Evolutionary conservation across 2,329 filamentous ascomycete genomes (phyloP), one percentile per base, ranked within the genome.

Genomic region (Remersonia thermophila): DNA sequence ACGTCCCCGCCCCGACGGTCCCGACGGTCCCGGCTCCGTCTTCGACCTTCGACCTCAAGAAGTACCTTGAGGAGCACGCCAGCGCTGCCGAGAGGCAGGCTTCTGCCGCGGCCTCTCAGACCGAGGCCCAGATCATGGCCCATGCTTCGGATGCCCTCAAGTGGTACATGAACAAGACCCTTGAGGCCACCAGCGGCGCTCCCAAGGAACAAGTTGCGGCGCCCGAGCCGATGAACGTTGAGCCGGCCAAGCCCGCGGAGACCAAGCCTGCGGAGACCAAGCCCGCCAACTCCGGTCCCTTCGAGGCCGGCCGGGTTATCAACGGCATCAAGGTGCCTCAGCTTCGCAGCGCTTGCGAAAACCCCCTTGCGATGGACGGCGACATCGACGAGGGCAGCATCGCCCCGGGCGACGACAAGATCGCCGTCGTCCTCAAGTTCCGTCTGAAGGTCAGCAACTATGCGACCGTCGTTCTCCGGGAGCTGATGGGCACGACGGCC

Each of bases 361-460:
- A 49, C 32, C 43, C 44, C 25, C 41, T 45, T 7, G 48, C 38
- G 33, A 42, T 36, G 7, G 10, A 36, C 12, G 30, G 39, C 6
- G 31, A 37, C 20, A 46, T 37, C 4, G 48, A 51, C 12, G 47
- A 49, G 17, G 42, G 48, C 36, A 33, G 13, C 32, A 36, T 43
- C 16, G 38, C 42, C 12, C 39, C 40, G 4, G 26, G 27, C n/a
- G 49, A 47, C 3, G 32, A 36, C 33, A 54, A 57, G 41, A 52
- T 60, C 40, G 56, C 56, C 13, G 57, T 60, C 7, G 49, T 53
- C 7, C 51, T 60, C 23, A 58, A 58, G 39, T 59, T 60, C 38
- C 52, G 55, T 26, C 47, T 60, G 7, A 52, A 50, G 34, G 40
- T 50, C 12, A 60, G 57, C 49, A 58, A 57, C 46, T 60, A 60